A percentile compares a stretch with the other conserved stretches of the same genome.
phyloP scores from a whole-genome alignment of 148 eudicot species.

The Pouteria glomerata region DNA sequence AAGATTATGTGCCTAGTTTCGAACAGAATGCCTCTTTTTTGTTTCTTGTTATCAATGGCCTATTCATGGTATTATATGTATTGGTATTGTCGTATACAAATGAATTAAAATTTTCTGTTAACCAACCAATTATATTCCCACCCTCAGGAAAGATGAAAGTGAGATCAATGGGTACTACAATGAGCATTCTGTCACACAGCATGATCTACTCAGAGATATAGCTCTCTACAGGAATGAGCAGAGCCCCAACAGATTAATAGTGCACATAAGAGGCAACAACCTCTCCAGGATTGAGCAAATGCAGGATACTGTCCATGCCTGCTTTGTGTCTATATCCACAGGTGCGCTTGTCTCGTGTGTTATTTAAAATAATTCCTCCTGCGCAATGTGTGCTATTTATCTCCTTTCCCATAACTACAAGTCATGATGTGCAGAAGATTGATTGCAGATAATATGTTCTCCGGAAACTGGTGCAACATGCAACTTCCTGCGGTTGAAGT shows the following conservation, averaged over 20 bases:
- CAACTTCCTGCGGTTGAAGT: conserved; percentile 22
- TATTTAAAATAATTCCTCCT: not conserved
- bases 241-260: conserved; percentile 19
- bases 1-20: too few relatives aligned
- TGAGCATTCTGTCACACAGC: conserved; percentile 23
- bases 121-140: not conserved
- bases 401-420: not conserved
- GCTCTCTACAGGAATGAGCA: conserved; percentile 14
- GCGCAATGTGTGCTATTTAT: not conserved
- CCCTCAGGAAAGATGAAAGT: conserved; percentile 17
- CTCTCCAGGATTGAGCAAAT: conserved; percentile 18
- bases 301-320: conserved; percentile 12
- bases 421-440: not conserved
- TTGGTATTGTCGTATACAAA: not conserved
- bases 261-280: conserved; percentile 13
- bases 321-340: conserved; percentile 27
- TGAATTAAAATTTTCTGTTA: not conserved
- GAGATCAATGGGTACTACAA: conserved; percentile 13
- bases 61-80: not conserved
- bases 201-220: conserved; percentile 31
- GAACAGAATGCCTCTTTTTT: too few relatives aligned
- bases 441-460: conserved; percentile 21
- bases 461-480: conserved; percentile 20
- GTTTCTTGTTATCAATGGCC: not conserved
- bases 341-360: conserved; percentile 12